Base-by-base conservation (phyloP, 2,329 filamentous ascomycete species). In the Xylariaceae sp. region DNA sequence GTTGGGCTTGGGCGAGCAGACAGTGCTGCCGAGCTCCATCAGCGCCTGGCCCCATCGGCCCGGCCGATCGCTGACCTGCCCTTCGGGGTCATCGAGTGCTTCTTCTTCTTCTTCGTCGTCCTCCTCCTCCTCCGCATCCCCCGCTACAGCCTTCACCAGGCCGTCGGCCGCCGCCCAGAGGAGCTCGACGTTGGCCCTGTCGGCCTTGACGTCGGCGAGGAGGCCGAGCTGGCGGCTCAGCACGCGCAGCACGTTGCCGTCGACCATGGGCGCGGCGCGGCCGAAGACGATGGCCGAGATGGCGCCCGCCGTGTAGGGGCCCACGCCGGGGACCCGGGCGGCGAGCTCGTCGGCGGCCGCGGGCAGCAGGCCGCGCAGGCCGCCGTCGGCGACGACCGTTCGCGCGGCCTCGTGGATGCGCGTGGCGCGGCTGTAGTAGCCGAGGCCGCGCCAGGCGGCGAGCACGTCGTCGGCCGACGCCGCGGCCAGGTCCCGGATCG, bases 21-120 rank as follows among this genome's bases (percentile, higher is more conserved):
- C 50, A 0, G 76, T 80, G 41, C 74, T 78, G 3, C 76, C 76
- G 4, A 80, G 60, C 47, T 80, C 76, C 76, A 80, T 80, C 17
- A 80, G 54, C 1, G 72, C 76, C 48, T 80, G 76, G 0, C 77
- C 77, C 76, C 75, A 80, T 39, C 67, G 55, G 1, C 75, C 75
- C 0, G 76, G 75, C 15, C 68, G 53, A 33, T 72, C 64, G 34
- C 67, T 77, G 11, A 50, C 35, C 10, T 26, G 31, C 5, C 42
- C 37, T 6, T 42, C 44, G 4, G 27, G 5, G 13, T 37, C 30
- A 6, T 32, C 32, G 4, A 22, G 36, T 1, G 42, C 44, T 7
- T 40, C 42, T 0, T 39, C 44, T 0, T 43, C 43, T n/a, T n/a
- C n/a, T n/a, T n/a, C n/a, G n/a, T n/a, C n/a, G n/a, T n/a, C n/a